These are phyloP conservation scores for Trichoderma sp. DNA, from an alignment of 2,329 filamentous ascomycete species.

Conservation along the genomic window DNA sequence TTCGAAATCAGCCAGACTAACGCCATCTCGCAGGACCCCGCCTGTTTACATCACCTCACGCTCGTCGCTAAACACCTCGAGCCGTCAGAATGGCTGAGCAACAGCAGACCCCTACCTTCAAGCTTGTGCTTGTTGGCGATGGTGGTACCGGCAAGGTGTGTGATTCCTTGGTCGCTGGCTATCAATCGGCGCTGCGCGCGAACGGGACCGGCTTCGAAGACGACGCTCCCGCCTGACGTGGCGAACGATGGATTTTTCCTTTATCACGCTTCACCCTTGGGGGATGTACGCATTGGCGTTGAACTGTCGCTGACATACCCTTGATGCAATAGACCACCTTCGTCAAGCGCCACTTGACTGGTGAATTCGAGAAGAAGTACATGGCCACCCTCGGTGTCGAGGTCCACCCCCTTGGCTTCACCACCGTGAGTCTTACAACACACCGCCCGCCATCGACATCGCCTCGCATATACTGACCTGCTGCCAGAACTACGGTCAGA, in stretches of 20 bases:
- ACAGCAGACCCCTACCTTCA: slow-evolving; percentile 76
- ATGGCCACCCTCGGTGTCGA: slow-evolving; percentile 99
- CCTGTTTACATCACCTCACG: slow-evolving; percentile 51
- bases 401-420: slow-evolving; percentile 97
- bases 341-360: slow-evolving; percentile 99
- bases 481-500: slow-evolving; percentile 82
- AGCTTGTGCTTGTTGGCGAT: slow-evolving; percentile 99
- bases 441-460: slow-evolving; percentile 26
- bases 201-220: slow-evolving; percentile 40
- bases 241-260: slow-evolving; percentile 29
- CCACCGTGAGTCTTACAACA: slow-evolving; percentile 71
- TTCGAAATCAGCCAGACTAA: slow-evolving; percentile 37
- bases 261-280: background rate
- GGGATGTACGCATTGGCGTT: slow-evolving; percentile 8
- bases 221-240: slow-evolving; percentile 20
- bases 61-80: slow-evolving; percentile 31
- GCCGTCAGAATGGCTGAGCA: slow-evolving; percentile 63
- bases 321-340: slow-evolving; percentile 79
- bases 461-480: slow-evolving; percentile 34
- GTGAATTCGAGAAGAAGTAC: slow-evolving; percentile 99
- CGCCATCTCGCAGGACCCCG: slow-evolving; percentile 44
- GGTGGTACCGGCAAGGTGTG: slow-evolving; percentile 97
- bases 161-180: slow-evolving; percentile 27
- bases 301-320: slow-evolving; percentile 13
- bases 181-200: slow-evolving; percentile 32